phyloP scores from a whole-genome alignment of 352 stramenopile genomes.

The Phytopythium litorale region DNA sequence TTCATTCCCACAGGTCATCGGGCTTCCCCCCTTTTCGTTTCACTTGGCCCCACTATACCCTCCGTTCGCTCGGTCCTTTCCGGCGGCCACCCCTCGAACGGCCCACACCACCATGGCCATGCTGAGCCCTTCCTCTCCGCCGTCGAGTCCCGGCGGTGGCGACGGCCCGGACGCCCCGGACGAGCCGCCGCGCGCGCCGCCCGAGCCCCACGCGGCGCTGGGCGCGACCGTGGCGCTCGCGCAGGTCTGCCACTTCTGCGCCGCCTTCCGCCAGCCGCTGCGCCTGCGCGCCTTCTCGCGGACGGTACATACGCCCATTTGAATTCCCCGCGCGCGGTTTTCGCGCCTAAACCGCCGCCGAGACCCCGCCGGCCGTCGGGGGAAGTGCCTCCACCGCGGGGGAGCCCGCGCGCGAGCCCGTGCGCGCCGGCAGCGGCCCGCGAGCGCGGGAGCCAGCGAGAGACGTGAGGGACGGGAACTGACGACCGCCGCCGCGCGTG shows the following conservation, averaged over 20 bases:
- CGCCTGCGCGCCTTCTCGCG: slow-evolving; percentile 69
- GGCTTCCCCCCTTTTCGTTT: neutral
- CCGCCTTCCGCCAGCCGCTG: slow-evolving; percentile 63
- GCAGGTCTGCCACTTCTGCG: slow-evolving; percentile 75
- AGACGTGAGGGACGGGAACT: neutral
- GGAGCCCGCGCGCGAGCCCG: neutral
- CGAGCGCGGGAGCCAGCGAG: neutral
- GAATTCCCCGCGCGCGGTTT: slow-evolving; percentile 6
- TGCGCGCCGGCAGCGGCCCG: no score
- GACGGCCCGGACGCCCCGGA: slow-evolving; percentile 20
- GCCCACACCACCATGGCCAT: slow-evolving; percentile 8
- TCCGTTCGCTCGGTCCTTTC: neutral
- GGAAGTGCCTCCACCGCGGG: neutral
- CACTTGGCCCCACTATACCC: slow-evolving; percentile 1
- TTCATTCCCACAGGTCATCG: no score
- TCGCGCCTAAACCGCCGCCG: neutral
- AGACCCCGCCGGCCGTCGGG: neutral
- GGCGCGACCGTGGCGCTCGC: slow-evolving; percentile 45
- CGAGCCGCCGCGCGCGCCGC: slow-evolving; percentile 2
- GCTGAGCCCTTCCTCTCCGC: slow-evolving; percentile 16
- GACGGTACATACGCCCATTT: slow-evolving; percentile 42
- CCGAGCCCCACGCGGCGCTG: slow-evolving; percentile 24
- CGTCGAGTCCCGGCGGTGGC: slow-evolving; percentile 16
- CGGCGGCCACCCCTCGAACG: slow-evolving; percentile 3
- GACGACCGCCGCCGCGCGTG: neutral